Base-by-base conservation (phyloP, 108 stramenopile species). In the Parietichytrium sp. region DNA sequence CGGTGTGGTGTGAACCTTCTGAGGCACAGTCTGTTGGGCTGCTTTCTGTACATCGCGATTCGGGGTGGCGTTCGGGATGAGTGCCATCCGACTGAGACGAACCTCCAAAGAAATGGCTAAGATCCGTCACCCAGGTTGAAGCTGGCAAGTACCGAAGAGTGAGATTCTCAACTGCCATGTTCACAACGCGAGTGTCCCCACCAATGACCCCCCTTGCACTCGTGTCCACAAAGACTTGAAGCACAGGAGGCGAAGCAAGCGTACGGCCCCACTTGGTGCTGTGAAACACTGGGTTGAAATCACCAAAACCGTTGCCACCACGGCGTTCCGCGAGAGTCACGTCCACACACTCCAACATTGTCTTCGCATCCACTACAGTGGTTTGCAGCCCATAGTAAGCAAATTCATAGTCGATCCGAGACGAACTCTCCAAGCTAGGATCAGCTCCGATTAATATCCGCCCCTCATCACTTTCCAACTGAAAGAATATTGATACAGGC, bases 241-340 rank as follows among this genome's bases (percentile, higher is more conserved):
- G 20, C 0, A 72, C 38, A n/a, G 61, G 61, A 0, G 61, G 45
- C 33, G 61, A 72, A 16, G 38, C 16, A n/a, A 15, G 3, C 38
- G 23, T 27, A 33, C 61, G 61, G 2, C 61, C 61, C 61, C 61
- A 72, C 42, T 72, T 72, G 33, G 61, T 72, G 42, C 61, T 72
- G 20, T 72, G 61, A 6, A 72, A 27, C 10, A 72, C 45, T 6
- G 61, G 61, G 23, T 25, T n/a, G 1, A 72, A 42, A n/a, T 18
- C n/a, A 6, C 42, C 38, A 72, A 45, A 33, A 6, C 38, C 10
- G 29, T 36, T 42, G 10, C 61, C 42, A 1, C 38, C 10, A n/a
- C n/a, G n/a, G n/a, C n/a, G n/a, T 27, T 72, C 61, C 10, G 6
- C 10, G n/a, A 72, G 61, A 31, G 61, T 72, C 3, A 72, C 61